These are phyloP conservation scores for Aegilops speltoides DNA, from an alignment of 176 grass and related monocot species.

Conservation along the genomic window DNA sequence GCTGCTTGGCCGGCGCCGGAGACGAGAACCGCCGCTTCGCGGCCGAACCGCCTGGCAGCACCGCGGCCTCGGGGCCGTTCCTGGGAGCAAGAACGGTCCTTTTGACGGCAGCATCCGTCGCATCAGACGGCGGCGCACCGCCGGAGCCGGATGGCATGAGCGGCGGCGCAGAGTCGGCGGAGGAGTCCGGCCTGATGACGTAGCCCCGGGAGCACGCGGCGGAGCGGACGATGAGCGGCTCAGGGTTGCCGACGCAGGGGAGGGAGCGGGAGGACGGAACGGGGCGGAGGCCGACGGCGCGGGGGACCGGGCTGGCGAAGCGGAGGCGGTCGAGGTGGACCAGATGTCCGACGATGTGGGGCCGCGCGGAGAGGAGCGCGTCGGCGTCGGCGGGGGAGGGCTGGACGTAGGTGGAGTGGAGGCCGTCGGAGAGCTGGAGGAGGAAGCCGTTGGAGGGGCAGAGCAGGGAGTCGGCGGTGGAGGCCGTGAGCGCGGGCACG, in stretches of 20 bases:
- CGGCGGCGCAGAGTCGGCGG: conserved; percentile 56
- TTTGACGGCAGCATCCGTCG: not conserved
- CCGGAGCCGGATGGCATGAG: conserved; percentile 53
- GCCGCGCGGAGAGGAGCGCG: conserved; percentile 54
- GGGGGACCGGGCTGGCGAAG: conserved; percentile 67
- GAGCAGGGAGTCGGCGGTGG: conserved; percentile 77
- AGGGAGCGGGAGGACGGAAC: conserved; percentile 52
- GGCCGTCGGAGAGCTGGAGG: conserved; percentile 84
- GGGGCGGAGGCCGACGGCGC: conserved; percentile 68
- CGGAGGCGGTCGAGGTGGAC: conserved; percentile 84
- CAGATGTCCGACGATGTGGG: conserved; percentile 78
- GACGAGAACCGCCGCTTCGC: conserved; percentile 64
- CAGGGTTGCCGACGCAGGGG: conserved; percentile 44
- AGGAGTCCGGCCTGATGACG: conserved; percentile 62
- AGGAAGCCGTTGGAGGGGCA: conserved; percentile 77
- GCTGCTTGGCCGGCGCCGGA: conserved; percentile 43
- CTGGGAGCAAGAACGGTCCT: conserved; percentile 47
- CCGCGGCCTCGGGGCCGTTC: conserved; percentile 38
- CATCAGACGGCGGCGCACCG: not conserved
- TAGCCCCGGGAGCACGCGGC: conserved; percentile 42
- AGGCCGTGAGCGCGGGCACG: conserved; percentile 75
- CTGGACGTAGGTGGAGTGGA: conserved; percentile 81
- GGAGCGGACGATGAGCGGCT: conserved; percentile 62
- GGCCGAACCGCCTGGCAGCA: not conserved
- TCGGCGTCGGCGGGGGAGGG: conserved; percentile 64